These are phyloP conservation scores for Chrysoporthe austroafricana DNA, from an alignment of 2,329 filamentous ascomycete species.

Conservation along the genomic window DNA sequence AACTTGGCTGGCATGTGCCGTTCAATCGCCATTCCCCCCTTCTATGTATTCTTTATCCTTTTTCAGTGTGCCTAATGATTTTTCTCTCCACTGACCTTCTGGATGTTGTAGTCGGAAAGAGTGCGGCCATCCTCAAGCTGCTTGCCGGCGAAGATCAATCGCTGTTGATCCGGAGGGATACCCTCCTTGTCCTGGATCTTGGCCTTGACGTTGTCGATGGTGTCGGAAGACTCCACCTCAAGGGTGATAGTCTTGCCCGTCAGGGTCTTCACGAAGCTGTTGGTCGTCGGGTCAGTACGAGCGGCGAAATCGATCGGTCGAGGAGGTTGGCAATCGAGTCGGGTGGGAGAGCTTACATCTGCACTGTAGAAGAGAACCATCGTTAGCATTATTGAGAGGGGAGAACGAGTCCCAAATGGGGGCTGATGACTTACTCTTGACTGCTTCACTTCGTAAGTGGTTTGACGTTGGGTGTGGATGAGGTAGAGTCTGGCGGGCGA, in stretches of 20 bases:
- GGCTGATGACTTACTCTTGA: conserved; percentile 59
- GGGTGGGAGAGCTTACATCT: conserved; percentile 71
- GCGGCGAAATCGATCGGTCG: conserved; percentile 27
- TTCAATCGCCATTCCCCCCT: conserved; percentile 4
- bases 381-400: conserved; percentile 32
- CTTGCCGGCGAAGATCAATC: conserved; percentile 98
- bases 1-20: not conserved
- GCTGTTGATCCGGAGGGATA: conserved; percentile 97
- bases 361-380: conserved; percentile 62
- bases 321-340: conserved; percentile 28
- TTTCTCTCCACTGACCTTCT: conserved; percentile 72
- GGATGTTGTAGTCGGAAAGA: conserved; percentile 98
- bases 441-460: conserved; percentile 52
- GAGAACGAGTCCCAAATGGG: conserved; percentile 11
- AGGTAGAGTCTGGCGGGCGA: conserved; percentile 23
- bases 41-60: conserved; percentile 19
- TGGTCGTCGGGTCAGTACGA: conserved; percentile 31
- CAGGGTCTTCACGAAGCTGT: conserved; percentile 99
- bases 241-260: conserved; percentile 99
- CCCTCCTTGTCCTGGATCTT: conserved; percentile 99
- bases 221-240: conserved; percentile 98
- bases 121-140: conserved; percentile 98
- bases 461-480: conserved; percentile 31
- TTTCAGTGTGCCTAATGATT: too few relatives aligned
- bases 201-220: conserved; percentile 99